A percentile compares a stretch with the other conserved stretches of the same genome.
Evolutionary conservation across 345 rosid genomes (phyloP).

Genomic region (Cardiospermum halicacabum): DNA sequence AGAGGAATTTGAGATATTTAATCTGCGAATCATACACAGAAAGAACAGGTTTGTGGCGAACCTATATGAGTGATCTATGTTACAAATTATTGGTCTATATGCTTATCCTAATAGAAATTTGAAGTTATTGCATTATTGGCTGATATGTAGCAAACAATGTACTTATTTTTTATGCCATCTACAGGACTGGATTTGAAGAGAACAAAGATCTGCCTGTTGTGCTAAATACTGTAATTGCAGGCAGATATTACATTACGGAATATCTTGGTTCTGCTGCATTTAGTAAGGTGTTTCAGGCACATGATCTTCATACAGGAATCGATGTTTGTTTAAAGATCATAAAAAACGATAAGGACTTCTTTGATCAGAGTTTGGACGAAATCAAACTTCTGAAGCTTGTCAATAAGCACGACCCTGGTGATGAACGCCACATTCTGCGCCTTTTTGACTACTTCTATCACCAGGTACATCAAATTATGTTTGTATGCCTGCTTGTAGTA

Average conservation of each 20-base stretch:
- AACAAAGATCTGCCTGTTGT: slow-evolving; percentile 75
- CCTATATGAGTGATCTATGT: too few relatives aligned
- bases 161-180: slow-evolving; percentile 21
- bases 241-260: slow-evolving; percentile 84
- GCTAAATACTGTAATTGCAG: slow-evolving; percentile 65
- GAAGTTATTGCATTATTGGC: slow-evolving; percentile 14
- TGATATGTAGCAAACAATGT: slow-evolving; percentile 15
- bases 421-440: slow-evolving; percentile 77
- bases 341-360: slow-evolving; percentile 95
- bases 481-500: neutral
- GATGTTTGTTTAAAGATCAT: slow-evolving; percentile 95
- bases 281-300: slow-evolving; percentile 91
- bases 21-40: slow-evolving; percentile 82
- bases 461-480: slow-evolving; percentile 39
- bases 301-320: slow-evolving; percentile 61
- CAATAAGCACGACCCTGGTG: slow-evolving; percentile 83
- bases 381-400: slow-evolving; percentile 87
- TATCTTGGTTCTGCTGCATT: slow-evolving; percentile 96
- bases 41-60: slow-evolving; percentile 62
- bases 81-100: neutral
- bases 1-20: slow-evolving; percentile 78
- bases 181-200: slow-evolving; percentile 97
- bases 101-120: slow-evolving; percentile 9
- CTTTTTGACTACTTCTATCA: slow-evolving; percentile 95
- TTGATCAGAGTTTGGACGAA: slow-evolving; percentile 97